Conservation (phyloP, 192 early-diverging fungal genomes). For the Paraglomus brasilianum region DNA sequence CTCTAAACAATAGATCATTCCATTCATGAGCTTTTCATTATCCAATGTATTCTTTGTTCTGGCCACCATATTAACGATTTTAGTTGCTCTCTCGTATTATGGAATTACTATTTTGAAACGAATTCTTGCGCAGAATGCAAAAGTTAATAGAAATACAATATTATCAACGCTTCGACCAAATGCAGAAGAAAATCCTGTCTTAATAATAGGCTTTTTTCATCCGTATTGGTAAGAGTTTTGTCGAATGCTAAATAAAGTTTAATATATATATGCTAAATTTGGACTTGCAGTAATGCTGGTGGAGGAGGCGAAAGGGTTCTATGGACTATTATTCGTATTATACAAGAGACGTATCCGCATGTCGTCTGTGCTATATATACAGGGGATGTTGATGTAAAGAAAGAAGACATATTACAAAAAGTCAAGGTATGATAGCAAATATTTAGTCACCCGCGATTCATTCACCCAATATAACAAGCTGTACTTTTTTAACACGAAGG, state of each 20-base stretch:
- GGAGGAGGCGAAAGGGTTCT: constrained; percentile 97
- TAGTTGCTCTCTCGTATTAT: too few relatives aligned
- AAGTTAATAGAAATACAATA: background rate
- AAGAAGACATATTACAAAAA: constrained; percentile 58
- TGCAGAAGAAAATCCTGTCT: constrained; percentile 41
- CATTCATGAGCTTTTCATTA: too few relatives aligned
- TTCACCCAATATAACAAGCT: background rate
- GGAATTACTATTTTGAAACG: too few relatives aligned
- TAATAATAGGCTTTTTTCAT: constrained; percentile 86
- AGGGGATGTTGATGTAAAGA: constrained; percentile 57
- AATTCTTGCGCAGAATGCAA: background rate
- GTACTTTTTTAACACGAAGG: constrained; percentile 28
- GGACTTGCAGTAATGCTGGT: constrained; percentile 66
- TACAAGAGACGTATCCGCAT: constrained; percentile 70
- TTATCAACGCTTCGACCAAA: background rate
- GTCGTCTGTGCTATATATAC: constrained; percentile 79
- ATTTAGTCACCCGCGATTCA: constrained; percentile 2
- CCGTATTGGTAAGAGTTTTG: constrained; percentile 68
- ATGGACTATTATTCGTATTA: constrained; percentile 83
- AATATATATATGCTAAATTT: background rate
- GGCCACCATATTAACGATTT: too few relatives aligned
- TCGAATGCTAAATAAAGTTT: background rate
- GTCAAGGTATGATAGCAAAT: constrained; percentile 48
- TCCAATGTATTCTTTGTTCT: too few relatives aligned
- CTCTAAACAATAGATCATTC: too few relatives aligned